Percentiles rank a stretch among this genome's conserved stretches.
phyloP scores from a whole-genome alignment of 805 yeast genomes.

The Isabelozyma heimii region DNA sequence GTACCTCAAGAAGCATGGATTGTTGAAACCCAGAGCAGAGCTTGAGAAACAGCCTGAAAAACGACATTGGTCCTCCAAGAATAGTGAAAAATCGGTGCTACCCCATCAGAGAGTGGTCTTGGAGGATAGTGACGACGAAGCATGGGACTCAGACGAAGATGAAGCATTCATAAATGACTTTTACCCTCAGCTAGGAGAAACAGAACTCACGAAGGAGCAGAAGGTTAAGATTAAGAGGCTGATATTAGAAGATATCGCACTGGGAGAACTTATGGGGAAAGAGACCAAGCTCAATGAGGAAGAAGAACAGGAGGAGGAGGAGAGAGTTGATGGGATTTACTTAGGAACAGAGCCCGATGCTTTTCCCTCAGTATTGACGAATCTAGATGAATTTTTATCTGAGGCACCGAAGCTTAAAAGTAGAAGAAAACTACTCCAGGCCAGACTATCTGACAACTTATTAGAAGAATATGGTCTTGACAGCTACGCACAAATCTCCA shows the following conservation, averaged over 20 bases:
- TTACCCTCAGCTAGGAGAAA: constrained; percentile 37
- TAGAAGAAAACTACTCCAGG: constrained; percentile 27
- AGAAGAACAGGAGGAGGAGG: constrained; percentile 4
- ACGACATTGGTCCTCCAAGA: constrained; percentile 36
- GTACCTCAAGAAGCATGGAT: constrained; percentile 42
- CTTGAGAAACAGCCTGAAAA: constrained; percentile 12
- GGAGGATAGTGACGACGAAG: constrained; percentile 30
- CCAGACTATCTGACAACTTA: constrained; percentile 28
- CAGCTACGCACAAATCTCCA: constrained; percentile 26
- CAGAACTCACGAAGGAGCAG: constrained; percentile 29
- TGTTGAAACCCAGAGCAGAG: constrained; percentile 11
- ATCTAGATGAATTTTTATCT: constrained; percentile 20
- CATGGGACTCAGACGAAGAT: constrained; percentile 40
- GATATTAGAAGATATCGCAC: constrained; percentile 23
- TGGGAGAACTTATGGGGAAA: constrained; percentile 2
- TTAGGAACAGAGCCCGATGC: constrained; percentile 20
- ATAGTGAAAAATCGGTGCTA: constrained; percentile 4
- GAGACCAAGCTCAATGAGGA: constrained; percentile 7
- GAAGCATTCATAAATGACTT: constrained; percentile 38
- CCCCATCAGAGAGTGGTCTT: constrained; percentile 11
- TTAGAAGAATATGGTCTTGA: constrained; percentile 39
- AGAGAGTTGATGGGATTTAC: constrained; percentile 34
- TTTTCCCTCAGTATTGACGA: constrained; percentile 5
- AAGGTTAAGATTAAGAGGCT: constrained; percentile 35
- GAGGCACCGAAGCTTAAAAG: constrained; percentile 13